Evolutionary conservation across 805 yeast genomes (phyloP).

Genomic region (Zygosaccharomyces lentus): DNA sequence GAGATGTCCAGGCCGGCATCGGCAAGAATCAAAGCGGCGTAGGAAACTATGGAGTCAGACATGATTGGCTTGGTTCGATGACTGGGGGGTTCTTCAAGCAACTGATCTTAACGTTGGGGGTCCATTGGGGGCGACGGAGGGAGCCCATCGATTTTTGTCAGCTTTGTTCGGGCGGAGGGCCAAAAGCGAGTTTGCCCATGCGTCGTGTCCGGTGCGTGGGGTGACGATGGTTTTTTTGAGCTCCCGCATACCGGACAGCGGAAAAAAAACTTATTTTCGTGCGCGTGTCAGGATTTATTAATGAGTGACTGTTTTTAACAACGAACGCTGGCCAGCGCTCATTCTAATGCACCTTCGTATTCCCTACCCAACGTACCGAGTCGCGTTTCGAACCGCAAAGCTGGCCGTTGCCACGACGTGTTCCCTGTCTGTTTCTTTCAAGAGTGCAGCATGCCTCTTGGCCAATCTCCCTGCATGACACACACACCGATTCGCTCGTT

Average conservation of each 20-base stretch:
- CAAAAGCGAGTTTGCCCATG: not conserved
- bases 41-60: constrained; percentile 94
- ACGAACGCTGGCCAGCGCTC: too few species aligned
- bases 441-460: too few species aligned
- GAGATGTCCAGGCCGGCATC: constrained; percentile 96
- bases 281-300: not conserved
- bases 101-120: not conserved
- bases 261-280: not conserved
- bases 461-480: too few species aligned
- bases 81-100: not conserved
- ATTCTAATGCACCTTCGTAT: too few species aligned
- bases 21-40: constrained; percentile 98
- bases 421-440: too few species aligned
- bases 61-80: constrained; percentile 37
- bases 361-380: too few species aligned
- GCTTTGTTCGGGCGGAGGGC: not conserved
- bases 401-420: too few species aligned
- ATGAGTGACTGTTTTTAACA: not conserved
- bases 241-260: not conserved
- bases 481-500: too few species aligned
- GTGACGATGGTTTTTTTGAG: not conserved
- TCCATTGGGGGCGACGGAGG: not conserved
- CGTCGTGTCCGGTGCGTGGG: not conserved
- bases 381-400: too few species aligned
- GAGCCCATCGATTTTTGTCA: not conserved